Conservation (phyloP, 2,329 filamentous ascomycete species). For the Truncatella angustata region DNA sequence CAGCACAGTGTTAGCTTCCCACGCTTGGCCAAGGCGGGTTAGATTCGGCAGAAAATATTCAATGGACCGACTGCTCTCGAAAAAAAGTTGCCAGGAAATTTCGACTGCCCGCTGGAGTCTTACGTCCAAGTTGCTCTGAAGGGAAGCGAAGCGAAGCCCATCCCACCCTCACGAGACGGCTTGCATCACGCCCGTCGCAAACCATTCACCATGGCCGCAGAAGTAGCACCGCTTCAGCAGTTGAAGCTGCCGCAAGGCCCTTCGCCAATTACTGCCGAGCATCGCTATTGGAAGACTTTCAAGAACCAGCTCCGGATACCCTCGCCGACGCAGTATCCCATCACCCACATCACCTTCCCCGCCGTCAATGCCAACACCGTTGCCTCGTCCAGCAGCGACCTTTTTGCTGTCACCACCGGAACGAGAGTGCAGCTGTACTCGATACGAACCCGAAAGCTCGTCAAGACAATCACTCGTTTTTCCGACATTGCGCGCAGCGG, state of each 20-base stretch:
- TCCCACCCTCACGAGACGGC: neutral
- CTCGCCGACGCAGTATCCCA: conserved; percentile 83
- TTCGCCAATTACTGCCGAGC: conserved; percentile 82
- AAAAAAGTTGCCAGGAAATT: conserved; percentile 9
- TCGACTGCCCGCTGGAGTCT: too few relatives aligned
- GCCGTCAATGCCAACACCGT: conserved; percentile 41
- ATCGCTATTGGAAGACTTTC: conserved; percentile 95
- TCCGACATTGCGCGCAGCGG: conserved; percentile 87
- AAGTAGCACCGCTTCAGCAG: conserved; percentile 76
- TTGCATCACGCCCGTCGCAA: neutral
- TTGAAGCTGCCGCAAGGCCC: conserved; percentile 82
- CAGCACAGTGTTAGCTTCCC: too few relatives aligned
- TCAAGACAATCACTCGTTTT: conserved; percentile 94
- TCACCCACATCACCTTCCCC: conserved; percentile 85
- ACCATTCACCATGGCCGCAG: conserved; percentile 68
- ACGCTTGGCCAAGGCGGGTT: neutral
- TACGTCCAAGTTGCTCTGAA: too few relatives aligned
- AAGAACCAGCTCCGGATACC: conserved; percentile 87
- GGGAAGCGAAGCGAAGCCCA: neutral
- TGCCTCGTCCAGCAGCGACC: conserved; percentile 57
- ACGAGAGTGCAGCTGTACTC: conserved; percentile 93
- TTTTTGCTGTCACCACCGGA: conserved; percentile 93
- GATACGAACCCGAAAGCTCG: conserved; percentile 81
- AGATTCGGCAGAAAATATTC: conserved; percentile 7
- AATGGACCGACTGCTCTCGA: conserved; percentile 13